Evolutionary conservation across 2,329 filamentous ascomycete genomes (phyloP), one percentile per base, ranked within the genome.

Genomic region (Blastomyces gilchristii): DNA sequence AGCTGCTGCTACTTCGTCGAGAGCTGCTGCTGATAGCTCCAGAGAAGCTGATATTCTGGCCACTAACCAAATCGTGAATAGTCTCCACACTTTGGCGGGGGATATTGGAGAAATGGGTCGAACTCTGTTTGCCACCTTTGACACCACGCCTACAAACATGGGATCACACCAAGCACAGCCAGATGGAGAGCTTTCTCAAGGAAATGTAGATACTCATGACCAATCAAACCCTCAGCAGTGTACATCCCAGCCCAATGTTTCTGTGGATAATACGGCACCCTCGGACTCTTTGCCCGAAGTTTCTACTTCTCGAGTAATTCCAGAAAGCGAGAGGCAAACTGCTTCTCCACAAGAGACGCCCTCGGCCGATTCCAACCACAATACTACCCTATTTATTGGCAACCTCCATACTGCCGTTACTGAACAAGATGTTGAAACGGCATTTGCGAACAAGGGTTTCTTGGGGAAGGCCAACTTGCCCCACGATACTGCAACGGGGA

Each of bases 331-430:
- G n/a, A 57, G 9, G 18, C 34, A 57, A 43, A 25, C 41, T 11
- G 39, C 22, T 9, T 1, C 28, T 31, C 37, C 8, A 54, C 22
- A 28, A 28, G 28, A 41, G 9, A 22, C 8, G 53, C 18, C n/a
- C 3, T 53, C n/a, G 37, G 37, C 28, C 12, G 18, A 49, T 12
- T 16, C 28, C 11, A 31, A 57, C 43, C 63, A 34, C 43, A 64
- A 65, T 14, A 68, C 66, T 43, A 70, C 68, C 9, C 66, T 78
- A 37, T 77, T 78, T 61, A 71, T 78, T 59, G 74, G 76, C 3
- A 77, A 77, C 62, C 66, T 78, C n/a, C 73, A 74, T 11, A 73
- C 71, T 62, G 69, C 71, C n/a, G 75, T 75, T 22, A 74, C 71
- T 28, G 72, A 74, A 59, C 69, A 67, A 54, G 73, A 71, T 59